Conservation (phyloP, 1,284 basidiomycete genomes). For the Stygiomarasmius scandens region DNA sequence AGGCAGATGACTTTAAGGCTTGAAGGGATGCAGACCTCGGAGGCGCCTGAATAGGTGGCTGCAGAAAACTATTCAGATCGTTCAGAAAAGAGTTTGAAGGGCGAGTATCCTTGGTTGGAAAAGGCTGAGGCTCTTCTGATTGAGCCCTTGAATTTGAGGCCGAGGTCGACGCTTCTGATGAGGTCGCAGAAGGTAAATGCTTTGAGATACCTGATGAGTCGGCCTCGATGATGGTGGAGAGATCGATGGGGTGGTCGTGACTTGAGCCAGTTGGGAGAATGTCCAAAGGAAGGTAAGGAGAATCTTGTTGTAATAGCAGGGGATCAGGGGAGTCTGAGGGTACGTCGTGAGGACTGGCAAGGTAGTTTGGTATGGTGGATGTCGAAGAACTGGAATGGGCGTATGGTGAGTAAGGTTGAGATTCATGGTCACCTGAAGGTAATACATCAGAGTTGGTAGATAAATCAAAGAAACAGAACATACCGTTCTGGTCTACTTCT, state of each 20-base stretch:
- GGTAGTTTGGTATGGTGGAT: neutral
- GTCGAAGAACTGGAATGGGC: neutral
- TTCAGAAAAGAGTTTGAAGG: neutral
- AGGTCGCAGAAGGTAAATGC: conserved; percentile 11
- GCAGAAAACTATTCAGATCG: neutral
- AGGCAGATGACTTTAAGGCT: neutral
- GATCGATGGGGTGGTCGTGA: conserved; percentile 5
- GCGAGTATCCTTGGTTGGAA: neutral
- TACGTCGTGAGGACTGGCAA: neutral
- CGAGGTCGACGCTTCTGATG: conserved; percentile 1
- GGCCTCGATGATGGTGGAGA: conserved; percentile 18
- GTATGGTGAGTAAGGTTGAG: neutral
- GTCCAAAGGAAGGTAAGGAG: neutral
- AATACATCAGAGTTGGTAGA: neutral
- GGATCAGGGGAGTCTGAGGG: neutral
- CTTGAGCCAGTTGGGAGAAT: neutral
- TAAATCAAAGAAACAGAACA: neutral
- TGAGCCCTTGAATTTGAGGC: neutral
- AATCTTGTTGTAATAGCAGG: neutral
- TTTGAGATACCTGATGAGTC: conserved; percentile 18
- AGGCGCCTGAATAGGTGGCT: neutral
- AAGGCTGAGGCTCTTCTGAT: neutral
- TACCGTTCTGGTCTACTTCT: neutral
- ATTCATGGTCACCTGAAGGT: neutral
- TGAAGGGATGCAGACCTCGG: neutral